Percentiles rank a stretch among this genome's conserved stretches.
Evolutionary conservation across 106 monocot species (phyloP).

Genomic region (Dendrobium nobile): DNA sequence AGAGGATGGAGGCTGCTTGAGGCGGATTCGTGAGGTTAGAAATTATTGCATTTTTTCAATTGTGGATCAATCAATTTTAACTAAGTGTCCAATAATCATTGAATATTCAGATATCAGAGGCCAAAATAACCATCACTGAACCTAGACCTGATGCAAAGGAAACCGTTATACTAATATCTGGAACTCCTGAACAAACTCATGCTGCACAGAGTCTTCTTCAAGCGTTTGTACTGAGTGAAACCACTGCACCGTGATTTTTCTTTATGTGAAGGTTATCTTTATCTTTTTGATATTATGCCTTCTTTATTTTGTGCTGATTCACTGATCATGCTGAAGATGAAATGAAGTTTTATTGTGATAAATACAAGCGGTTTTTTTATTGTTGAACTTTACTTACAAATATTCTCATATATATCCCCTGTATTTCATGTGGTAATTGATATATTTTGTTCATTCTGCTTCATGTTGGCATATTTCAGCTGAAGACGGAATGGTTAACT

Average conservation of each 20-base stretch:
- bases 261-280: constrained; percentile 6
- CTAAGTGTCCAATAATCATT: background rate
- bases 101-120: constrained; percentile 77
- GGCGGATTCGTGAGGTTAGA: constrained; percentile 75
- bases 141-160: constrained; percentile 73
- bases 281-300: background rate
- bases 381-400: background rate
- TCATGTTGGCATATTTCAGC: constrained; percentile 13
- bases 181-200: constrained; percentile 92
- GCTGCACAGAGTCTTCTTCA: constrained; percentile 94
- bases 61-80: background rate
- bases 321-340: background rate
- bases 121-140: constrained; percentile 84
- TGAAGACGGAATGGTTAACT: constrained; percentile 13
- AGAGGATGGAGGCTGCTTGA: constrained; percentile 77
- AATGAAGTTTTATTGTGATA: background rate
- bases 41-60: background rate
- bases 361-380: background rate
- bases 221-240: constrained; percentile 86
- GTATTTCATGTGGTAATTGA: background rate
- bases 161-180: constrained; percentile 77
- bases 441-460: background rate
- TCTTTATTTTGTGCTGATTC: background rate
- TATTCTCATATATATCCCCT: background rate
- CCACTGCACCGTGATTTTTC: constrained; percentile 30